Evolutionary conservation across 1,139 yeast genomes (phyloP).

Genomic region (Geotrichum australiense): DNA sequence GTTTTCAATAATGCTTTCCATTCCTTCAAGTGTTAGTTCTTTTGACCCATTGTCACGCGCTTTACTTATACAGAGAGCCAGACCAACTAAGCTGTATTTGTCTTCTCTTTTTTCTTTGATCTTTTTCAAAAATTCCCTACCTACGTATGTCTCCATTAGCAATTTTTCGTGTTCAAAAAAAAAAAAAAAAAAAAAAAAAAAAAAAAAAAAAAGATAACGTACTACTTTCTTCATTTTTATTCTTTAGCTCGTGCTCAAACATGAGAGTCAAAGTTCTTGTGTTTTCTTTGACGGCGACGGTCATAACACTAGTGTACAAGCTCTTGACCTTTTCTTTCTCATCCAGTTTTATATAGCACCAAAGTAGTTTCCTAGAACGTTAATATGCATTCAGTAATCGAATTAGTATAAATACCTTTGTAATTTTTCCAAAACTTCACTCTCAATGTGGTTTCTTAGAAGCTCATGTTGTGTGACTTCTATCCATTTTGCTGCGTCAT

Average conservation of each 20-base stretch:
- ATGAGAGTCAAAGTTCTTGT: slow-evolving; percentile 12
- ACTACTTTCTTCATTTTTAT: slow-evolving; percentile 5
- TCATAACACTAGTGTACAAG: slow-evolving; percentile 3
- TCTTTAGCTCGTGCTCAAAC: slow-evolving; percentile 12
- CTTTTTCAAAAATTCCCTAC: slow-evolving; percentile 4
- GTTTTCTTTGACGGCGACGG: slow-evolving; percentile 3
- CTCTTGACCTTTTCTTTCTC: slow-evolving; percentile 4
- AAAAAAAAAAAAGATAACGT: background rate
- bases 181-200: background rate
- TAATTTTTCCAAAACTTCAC: slow-evolving; percentile 10
- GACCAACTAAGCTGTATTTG: slow-evolving; percentile 8
- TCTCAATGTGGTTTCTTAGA: slow-evolving; percentile 7
- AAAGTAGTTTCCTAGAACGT: slow-evolving; percentile 9
- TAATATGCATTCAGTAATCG: background rate
- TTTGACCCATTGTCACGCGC: slow-evolving; percentile 14
- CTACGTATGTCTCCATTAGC: too few species aligned
- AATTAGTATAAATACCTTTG: slow-evolving; percentile 8
- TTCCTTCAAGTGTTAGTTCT: slow-evolving; percentile 11
- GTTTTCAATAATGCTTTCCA: slow-evolving; percentile 16
- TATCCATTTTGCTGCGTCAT: slow-evolving; percentile 13
- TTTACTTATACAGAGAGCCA: slow-evolving; percentile 17
- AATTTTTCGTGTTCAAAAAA: too few species aligned
- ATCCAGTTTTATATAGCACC: slow-evolving; percentile 11
- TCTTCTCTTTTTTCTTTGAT: slow-evolving; percentile 7
- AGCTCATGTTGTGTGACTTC: slow-evolving; percentile 9